A percentile compares a stretch with the other conserved stretches of the same genome.
Evolutionary conservation across 1,284 basidiomycete genomes (phyloP).

Genomic region (Xerocomus amazonicus): DNA sequence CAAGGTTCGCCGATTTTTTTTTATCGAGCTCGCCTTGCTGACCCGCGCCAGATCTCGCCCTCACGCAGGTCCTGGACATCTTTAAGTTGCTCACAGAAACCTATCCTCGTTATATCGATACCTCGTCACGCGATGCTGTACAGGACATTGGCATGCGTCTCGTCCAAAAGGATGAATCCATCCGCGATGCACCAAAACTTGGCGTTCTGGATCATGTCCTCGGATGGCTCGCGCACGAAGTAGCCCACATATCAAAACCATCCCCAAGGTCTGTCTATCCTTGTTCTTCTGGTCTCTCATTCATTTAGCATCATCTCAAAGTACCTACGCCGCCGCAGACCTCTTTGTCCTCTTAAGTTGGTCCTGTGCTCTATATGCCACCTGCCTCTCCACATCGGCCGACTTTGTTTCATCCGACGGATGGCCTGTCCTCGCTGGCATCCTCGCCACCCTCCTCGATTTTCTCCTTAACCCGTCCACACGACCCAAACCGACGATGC

Average conservation of each 20-base stretch:
- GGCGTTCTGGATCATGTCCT: conserved; percentile 67
- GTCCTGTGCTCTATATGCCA: conserved; percentile 63
- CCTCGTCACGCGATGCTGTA: conserved; percentile 65
- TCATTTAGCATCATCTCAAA: conserved; percentile 25
- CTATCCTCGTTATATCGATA: conserved; percentile 74
- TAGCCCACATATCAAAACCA: conserved; percentile 49
- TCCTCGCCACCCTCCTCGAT: conserved; percentile 59
- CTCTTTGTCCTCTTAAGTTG: conserved; percentile 73
- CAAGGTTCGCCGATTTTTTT: conserved; percentile 41
- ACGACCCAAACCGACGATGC: conserved; percentile 55
- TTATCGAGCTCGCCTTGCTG: not conserved
- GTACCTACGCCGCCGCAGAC: conserved; percentile 60
- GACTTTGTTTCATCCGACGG: conserved; percentile 43
- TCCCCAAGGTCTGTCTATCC: conserved; percentile 44
- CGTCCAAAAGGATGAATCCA: conserved; percentile 53
- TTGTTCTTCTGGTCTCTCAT: conserved; percentile 6
- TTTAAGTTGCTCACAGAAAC: conserved; percentile 72
- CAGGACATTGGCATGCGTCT: conserved; percentile 62
- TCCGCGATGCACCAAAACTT: conserved; percentile 39
- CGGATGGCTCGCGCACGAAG: conserved; percentile 69
- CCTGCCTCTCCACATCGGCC: conserved; percentile 42
- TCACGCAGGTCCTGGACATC: conserved; percentile 66
- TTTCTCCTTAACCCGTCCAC: conserved; percentile 49
- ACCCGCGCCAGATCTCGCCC: conserved; percentile 50
- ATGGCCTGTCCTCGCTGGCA: conserved; percentile 50